These are phyloP conservation scores for Calvatia gigantea DNA, from an alignment of 768 basidiomycete genomes.

Conservation along the genomic window DNA sequence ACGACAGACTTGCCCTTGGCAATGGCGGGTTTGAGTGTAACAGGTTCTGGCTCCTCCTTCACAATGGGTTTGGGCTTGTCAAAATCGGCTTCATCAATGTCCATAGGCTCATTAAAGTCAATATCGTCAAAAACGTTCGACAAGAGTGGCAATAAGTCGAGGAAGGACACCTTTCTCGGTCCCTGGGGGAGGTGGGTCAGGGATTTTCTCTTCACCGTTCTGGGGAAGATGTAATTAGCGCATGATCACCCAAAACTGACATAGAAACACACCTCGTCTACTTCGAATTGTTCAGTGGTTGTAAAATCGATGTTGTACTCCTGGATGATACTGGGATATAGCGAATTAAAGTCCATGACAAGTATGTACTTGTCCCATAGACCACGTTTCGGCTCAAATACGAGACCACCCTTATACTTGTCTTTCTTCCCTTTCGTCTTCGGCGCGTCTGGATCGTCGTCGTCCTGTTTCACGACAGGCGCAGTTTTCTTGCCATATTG, in stretches of 20 bases:
- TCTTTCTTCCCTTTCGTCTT: conserved; percentile 71
- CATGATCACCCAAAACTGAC: not conserved
- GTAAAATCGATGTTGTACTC: conserved; percentile 99
- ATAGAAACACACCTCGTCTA: conserved; percentile 43
- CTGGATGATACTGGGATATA: conserved; percentile 99
- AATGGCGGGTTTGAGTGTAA: conserved; percentile 17
- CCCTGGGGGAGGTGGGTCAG: conserved; percentile 76
- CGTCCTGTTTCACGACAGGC: conserved; percentile 46
- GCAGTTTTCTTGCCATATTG: conserved; percentile 72
- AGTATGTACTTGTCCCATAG: conserved; percentile 96
- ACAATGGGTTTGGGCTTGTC: conserved; percentile 36
- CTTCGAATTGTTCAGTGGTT: conserved; percentile 75
- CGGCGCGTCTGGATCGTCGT: conserved; percentile 43
- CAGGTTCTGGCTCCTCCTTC: conserved; percentile 20
- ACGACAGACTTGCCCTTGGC: conserved; percentile 12
- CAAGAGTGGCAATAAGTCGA: conserved; percentile 94
- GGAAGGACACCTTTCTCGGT: conserved; percentile 88
- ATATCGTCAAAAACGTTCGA: conserved; percentile 67
- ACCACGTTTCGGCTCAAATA: conserved; percentile 94
- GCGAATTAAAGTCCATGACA: conserved; percentile 99
- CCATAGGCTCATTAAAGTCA: conserved; percentile 60
- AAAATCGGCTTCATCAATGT: conserved; percentile 51
- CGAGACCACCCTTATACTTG: conserved; percentile 98
- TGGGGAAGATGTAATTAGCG: conserved; percentile 14
- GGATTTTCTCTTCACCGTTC: conserved; percentile 78